Evolutionary conservation across 2,329 filamentous ascomycete genomes (phyloP).

Genomic region (Cladophialophora immunda): DNA sequence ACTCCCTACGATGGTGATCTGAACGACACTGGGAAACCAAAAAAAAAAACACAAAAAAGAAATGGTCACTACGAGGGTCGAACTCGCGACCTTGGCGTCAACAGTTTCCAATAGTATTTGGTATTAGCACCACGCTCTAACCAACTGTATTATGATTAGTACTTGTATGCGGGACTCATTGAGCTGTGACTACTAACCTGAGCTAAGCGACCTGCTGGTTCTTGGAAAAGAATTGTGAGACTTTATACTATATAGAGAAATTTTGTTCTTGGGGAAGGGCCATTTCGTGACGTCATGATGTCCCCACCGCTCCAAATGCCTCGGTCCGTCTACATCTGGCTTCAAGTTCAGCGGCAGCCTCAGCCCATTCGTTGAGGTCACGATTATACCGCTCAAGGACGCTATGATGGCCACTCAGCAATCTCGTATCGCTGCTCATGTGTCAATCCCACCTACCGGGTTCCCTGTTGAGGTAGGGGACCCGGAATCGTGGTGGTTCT

Average conservation of each 20-base stretch:
- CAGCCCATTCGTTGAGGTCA: constrained; percentile 24
- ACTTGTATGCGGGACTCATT: not conserved
- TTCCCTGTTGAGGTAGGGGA: constrained; percentile 21
- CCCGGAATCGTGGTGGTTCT: constrained; percentile 19
- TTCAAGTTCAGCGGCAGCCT: constrained; percentile 26
- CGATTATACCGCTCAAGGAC: constrained; percentile 22
- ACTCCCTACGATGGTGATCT: not conserved
- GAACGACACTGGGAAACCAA: not conserved
- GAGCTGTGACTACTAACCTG: not conserved
- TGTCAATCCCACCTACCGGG: constrained; percentile 21
- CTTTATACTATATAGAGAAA: not conserved
- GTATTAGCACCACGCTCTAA: not conserved
- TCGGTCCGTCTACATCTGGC: constrained; percentile 23
- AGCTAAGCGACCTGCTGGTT: not conserved
- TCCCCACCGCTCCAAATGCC: constrained; percentile 12
- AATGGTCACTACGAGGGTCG: constrained; percentile 3
- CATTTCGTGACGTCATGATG: not conserved
- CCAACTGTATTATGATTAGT: not conserved
- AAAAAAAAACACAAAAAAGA: not conserved
- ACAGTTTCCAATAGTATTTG: not conserved
- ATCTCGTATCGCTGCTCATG: constrained; percentile 26
- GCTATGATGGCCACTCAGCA: constrained; percentile 24
- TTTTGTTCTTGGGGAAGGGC: not conserved
- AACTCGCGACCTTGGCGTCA: not conserved
- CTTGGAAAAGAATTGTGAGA: not conserved